Base-by-base conservation (phyloP, 441 rosid genomes). In the Erodium texanum region DNA sequence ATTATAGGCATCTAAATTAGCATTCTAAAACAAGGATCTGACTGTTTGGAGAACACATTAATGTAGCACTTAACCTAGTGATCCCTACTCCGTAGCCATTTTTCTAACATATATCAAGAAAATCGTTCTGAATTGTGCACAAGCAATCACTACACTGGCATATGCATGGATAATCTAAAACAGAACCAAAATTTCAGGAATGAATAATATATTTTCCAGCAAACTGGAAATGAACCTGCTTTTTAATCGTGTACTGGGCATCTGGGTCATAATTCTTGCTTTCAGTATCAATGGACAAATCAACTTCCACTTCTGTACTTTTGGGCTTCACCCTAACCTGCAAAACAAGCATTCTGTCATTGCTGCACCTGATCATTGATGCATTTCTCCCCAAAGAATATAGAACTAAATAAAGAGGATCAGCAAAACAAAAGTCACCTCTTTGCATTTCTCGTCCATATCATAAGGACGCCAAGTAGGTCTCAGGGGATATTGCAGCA, bases 381-480 rank as follows among this genome's bases (percentile, higher is more conserved):
- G 18, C 48, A 19, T 7, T 12, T 14, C 48, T 36, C 24, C 18
- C 34, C 36, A 12, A 20, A 66, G 45, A 24, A 64, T 9, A 34
- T 34, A 34, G 38, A 5, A 9, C 38, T 66, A 23, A 32, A 16
- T 20, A 62, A 32, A 7, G 19, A 62, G 23, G 63, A 48, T 16
- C 45, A 50, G 20, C 6, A n/a, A 54, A 64, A 20, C 70, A 24
- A 22, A 56, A 11, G 16, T 34, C 72, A 88, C 98, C 95, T 85
- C 90, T 74, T 85, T 70, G 24, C 97, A 93, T 36, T 83, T 82
- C 54, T 87, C 93, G 34, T 93, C 96, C 74, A 93, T 75, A 68
- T 93, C 97, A 27, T 89, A 93, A 1, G 96, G 93, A 62, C 96
- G 91, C 98, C 98, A 93, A 62, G 80, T 72, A 2, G 96, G 86